Conservation (phyloP, 2,329 filamentous ascomycete species). For the Botryotinia convoluta region DNA sequence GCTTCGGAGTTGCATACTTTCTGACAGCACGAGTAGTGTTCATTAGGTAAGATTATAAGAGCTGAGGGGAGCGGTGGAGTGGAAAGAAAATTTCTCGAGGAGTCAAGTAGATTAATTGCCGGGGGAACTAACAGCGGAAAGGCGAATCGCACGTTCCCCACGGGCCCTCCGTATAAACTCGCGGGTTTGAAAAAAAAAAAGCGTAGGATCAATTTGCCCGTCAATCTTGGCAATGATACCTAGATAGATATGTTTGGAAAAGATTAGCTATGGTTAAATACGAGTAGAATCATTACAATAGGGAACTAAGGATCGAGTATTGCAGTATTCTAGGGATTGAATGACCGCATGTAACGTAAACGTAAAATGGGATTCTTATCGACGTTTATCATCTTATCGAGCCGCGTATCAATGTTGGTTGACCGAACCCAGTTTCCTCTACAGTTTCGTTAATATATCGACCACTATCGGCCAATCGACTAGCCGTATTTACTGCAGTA, state of each 20-base stretch:
- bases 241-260: neutral
- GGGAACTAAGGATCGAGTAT: neutral
- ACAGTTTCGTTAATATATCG: neutral
- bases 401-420: neutral
- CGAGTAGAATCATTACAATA: neutral
- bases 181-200: neutral
- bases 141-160: neutral
- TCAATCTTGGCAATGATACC: neutral
- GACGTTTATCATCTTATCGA: conserved; percentile 8
- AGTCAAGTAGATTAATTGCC: neutral
- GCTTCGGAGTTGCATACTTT: neutral
- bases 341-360: conserved; percentile 1
- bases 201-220: neutral
- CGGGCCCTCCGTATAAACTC: neutral
- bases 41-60: neutral
- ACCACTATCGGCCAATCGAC: neutral
- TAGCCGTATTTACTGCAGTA: neutral
- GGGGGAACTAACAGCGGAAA: neutral
- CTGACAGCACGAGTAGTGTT: neutral
- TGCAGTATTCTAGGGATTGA: neutral
- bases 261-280: too few species aligned
- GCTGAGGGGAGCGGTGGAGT: neutral
- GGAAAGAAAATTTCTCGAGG: neutral
- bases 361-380: neutral
- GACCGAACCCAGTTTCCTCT: neutral